Base-by-base conservation (phyloP, 1,284 basidiomycete species). In the Pseudozyma tsukubaensis region DNA sequence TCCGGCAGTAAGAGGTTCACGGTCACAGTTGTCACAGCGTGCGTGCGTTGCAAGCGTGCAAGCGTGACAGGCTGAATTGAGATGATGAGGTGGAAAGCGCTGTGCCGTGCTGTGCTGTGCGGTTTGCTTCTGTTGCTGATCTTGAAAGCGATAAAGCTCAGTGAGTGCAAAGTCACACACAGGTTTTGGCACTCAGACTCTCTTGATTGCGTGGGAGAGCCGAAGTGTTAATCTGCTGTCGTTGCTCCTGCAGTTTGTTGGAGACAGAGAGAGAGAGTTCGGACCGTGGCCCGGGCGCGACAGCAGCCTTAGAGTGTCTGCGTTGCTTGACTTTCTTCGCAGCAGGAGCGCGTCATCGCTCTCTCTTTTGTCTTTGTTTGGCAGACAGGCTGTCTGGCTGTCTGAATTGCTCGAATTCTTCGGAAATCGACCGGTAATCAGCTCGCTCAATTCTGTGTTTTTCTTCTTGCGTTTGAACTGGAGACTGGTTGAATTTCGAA, bases 291-390 rank as follows among this genome's bases (percentile, higher is more conserved):
- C 24, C 24, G 24, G 24, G 24, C 24, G 24, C 24, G 24, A 29
- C 24, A 29, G 24, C 24, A 29, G 24, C 24, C 24, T 29, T 29
- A 29, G 24, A 29, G 24, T 29, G 24, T 29, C 3, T 29, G 24
- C 24, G 39, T 40, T 40, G 39, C 39, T 40, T 40, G 39, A 29
- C 49, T 50, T 37, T 39, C 16, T 35, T 11, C 8, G 21, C 24
- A 47, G 57, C 52, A 60, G 21, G 24, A 60, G 29, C 47, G 52
- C 58, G 64, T 67, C 58, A 67, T 67, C 45, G 45, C 42, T 43
- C 42, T 4, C 18, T n/a, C 42, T 50, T 39, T 32, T 13, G 24
- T 45, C 36, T 29, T 29, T 29, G 24, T 29, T 29, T 29, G 24
- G 24, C 24, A 29, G 24, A 6, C 14, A 7, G 18, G 13, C 5